Base-by-base conservation (phyloP, 495 filamentous ascomycete species). In the Parathielavia hyrcaniae region DNA sequence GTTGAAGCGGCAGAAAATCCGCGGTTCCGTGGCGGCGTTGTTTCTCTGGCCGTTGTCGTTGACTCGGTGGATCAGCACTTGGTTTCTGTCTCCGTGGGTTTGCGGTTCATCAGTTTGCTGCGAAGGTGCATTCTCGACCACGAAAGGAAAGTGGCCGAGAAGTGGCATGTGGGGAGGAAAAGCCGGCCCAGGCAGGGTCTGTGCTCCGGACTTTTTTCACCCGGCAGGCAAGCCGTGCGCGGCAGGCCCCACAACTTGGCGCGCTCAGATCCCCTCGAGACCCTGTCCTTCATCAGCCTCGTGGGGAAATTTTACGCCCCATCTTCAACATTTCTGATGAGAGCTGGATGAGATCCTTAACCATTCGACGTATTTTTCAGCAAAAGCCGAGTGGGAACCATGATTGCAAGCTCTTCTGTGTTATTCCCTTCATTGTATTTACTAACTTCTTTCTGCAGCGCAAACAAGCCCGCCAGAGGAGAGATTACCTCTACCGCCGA, bases 401-500 rank as follows among this genome's bases (percentile, higher is more conserved):
- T 59, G 57, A 53, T 59, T 50, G 57, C 54, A 20, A 0, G 57
- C 32, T 10, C 22, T 26, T 7, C 17, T 0, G 5, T 20, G 8
- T 13, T 3, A 6, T 0, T 10, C 2, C 10, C 30, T 20, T 3
- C 22, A 16, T 20, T 26, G n/a, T n/a, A 0, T 13, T 48, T 41
- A 47, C 39, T 62, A 17, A 52, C 35, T 0, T 2, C n/a, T 51
- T 4, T 49, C 41, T 48, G 32, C 52, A 81, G 77, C 76, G 80
- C 64, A 83, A 82, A 79, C 87, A 92, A 84, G 84, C 86, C 62
- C 85, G 90, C 59, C 84, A 91, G 73, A 83, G 93, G 63, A 82
- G 92, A 46, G 93, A 99, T 67, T 99, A 97, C 73, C 87, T 99
- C 66, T 96, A 97, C 71, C 87, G 93, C 44, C 77, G 67, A 50